Evolutionary conservation across 352 stramenopile genomes (phyloP), one percentile per base, ranked within the genome.

Genomic region (Globisporangium nunn): DNA sequence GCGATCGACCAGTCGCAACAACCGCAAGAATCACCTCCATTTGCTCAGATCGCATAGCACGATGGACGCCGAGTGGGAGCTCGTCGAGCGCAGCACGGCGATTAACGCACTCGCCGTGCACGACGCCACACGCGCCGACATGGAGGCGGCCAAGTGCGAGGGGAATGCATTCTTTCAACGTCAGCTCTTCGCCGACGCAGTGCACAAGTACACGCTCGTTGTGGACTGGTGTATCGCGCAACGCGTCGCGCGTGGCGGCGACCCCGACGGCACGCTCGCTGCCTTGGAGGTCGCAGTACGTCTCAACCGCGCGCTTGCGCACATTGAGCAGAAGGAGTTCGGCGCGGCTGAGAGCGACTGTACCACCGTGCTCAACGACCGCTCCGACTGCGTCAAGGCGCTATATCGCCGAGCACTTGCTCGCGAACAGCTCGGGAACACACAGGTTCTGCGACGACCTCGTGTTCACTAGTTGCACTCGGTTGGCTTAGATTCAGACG

Each of bases 361-460:
- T 18, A 72, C 67, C 4, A 61, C 63, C 3, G 88, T 82, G 14
- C 62, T 98, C 6, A 17, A 50, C 6, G 70, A 79, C 30, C 78
- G 97, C 15, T n/a, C 62, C 0, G 58, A 49, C 4, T 89, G 91
- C 61, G 73, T 97, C 35, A 98, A 98, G 68, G 92, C 89, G 0
- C 70, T 91, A 6, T 98, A 97, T 59, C 72, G 94, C 7, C 73
- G 90, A 33, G 88, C 88, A 0, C 49, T 93, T 15, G 87, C 84
- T 6, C 67, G 78, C 52, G 75, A 93, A 35, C 79, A 74, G 30
- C 56, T 97, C 43, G 78, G 76, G 14, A 75, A 94, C 28, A 59
- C 70, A 14, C 70, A 71, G 71, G 75, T 87, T 61, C 17, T 10
- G 33, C 35, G 15, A 33, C 0, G n/a, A 31, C 23, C 23, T 23